A percentile compares a stretch with the other conserved stretches of the same genome.
phyloP scores from a whole-genome alignment of 345 rosid genomes.

The Aquilaria sinensis region DNA sequence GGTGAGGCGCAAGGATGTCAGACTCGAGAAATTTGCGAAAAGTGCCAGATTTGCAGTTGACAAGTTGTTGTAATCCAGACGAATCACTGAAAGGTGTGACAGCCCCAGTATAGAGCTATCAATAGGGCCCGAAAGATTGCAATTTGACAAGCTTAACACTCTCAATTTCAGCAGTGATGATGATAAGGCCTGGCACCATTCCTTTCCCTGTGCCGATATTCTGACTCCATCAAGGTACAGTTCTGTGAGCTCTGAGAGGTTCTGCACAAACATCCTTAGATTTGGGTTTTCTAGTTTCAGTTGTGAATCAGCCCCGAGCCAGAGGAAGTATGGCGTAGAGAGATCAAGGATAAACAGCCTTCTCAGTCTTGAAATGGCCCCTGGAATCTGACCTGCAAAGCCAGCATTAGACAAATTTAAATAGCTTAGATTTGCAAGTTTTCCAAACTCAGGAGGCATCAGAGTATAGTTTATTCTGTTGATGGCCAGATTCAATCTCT shows the following conservation, averaged over 20 bases:
- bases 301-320: background rate
- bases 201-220: constrained; percentile 19
- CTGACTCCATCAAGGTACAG: constrained; percentile 32
- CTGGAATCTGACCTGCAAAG: constrained; percentile 29
- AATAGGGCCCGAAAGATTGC: constrained; percentile 27
- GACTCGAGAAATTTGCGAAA: constrained; percentile 15
- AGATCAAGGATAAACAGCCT: constrained; percentile 40
- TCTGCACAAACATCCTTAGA: constrained; percentile 17
- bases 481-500: constrained; percentile 31
- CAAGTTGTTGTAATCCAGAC: constrained; percentile 11
- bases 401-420: constrained; percentile 31
- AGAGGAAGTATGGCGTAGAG: constrained; percentile 7
- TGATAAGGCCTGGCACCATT: constrained; percentile 28
- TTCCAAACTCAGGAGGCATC: constrained; percentile 25
- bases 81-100: constrained; percentile 22
- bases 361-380: constrained; percentile 23
- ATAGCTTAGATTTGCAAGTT: constrained; percentile 21
- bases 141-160: constrained; percentile 34
- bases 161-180: constrained; percentile 23
- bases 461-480: constrained; percentile 21
- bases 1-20: constrained; percentile 15
- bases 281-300: constrained; percentile 30
- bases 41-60: constrained; percentile 22
- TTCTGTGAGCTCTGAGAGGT: constrained; percentile 14
- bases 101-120: constrained; percentile 17